Evolutionary conservation across 495 filamentous ascomycete species (phyloP), one percentile per base, ranked within the genome.

Genomic region (Podospora tetraspora): DNA sequence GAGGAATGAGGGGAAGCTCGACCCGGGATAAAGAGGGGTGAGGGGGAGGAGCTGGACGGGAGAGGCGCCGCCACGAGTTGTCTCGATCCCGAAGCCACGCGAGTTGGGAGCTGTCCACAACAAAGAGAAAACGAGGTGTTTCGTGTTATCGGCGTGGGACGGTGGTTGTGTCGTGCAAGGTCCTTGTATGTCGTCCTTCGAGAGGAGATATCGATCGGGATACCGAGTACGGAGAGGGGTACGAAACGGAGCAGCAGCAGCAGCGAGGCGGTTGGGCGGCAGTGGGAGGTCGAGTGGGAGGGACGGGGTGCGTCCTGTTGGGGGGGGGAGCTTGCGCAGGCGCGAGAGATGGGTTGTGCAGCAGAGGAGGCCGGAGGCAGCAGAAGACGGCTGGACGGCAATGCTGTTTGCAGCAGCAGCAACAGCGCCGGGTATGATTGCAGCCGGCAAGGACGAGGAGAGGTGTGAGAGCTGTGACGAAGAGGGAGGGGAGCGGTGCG

Each of bases 401-500:
- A 56, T 56, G 61, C 43, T 52, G 43, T 16, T 7, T n/a, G 19
- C 43, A 52, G 16, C 16, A 52, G 2, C 37, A 43, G 37, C 22
- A 63, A 25, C 62, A 10, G 30, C 62, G 62, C 22, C 8, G 57
- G 25, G 65, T 66, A 69, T 37, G 67, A 71, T 63, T 67, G 30
- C 60, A 63, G 62, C 43, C 43, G 52, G 23, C 19, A 32, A 43
- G 21, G 37, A 65, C 27, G 63, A 22, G 6, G 37, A 56, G 59
- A 34, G 64, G 25, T 37, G 57, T 30, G 60, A 59, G 59, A 56
- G 62, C 24, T 37, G 37, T 37, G 60, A 63, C 43, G 60, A 63
- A 57, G 61, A 71, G 71, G 43, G 70, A 73, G 73, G 73, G 72
- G 69, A 75, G 68, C 59, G 30, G 63, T 64, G 69, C 56, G 63